Evolutionary conservation across 257 asterid genomes (phyloP), one percentile per base, ranked within the genome.

Genomic region (Fraxinus excelsior): DNA sequence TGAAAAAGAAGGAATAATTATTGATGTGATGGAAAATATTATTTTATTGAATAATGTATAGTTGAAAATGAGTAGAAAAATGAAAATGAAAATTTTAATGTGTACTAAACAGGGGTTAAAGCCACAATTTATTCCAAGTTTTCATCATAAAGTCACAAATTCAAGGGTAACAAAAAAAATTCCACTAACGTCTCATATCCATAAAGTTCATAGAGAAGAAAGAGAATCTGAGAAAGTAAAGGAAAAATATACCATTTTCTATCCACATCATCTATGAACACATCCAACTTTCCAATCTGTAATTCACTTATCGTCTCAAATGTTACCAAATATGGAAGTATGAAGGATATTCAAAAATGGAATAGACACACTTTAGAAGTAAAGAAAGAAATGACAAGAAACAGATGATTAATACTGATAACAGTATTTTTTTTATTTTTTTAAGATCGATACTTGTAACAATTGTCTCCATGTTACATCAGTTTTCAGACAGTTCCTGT

Each of bases 241-340:
- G 7, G 76, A 72, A 79, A 83, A 10, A 58, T n/a, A 80, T 70
- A 18, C n/a, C 71, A 21, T 26, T 40, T 74, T 70, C 75, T 56
- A 78, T 76, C 85, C 70, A 78, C 85, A 83, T 42, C 83, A 68
- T 81, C 81, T 80, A 76, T 16, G 70, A 68, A 81, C 86, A 75
- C 85, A 80, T 79, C 86, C 78, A 80, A 70, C 87, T 78, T 85
- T 87, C 70, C 69, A 42, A 79, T 74, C 74, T 82, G 89, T 86
- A 84, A 82, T 83, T 82, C 86, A 86, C 78, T 76, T 26, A 9
- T 65, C 49, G 76, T 32, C 74, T 14, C 44, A 42, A 42, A 42
- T 42, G 49, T 42, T 42, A 42, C 49, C 49, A 42, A 12, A 42
- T 42, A 42, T 12, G 51, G 49, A 42, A 37, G 51, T 40, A 10